Conservation (phyloP, 805 yeast genomes). For the Saturnispora diversa region DNA sequence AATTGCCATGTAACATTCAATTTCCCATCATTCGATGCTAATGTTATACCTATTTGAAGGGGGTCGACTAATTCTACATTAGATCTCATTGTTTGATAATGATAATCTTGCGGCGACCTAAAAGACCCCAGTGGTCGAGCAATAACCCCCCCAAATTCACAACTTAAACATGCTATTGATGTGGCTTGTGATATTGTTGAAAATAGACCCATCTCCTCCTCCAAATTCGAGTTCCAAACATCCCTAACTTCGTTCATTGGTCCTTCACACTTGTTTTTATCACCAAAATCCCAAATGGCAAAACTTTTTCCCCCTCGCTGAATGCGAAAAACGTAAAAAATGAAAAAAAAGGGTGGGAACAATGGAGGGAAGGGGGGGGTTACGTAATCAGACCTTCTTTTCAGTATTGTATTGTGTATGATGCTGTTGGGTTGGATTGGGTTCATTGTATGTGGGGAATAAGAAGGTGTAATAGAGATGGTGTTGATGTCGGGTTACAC, state of each 20-base stretch:
- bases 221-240: slow-evolving; percentile 66
- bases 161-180: slow-evolving; percentile 64
- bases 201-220: slow-evolving; percentile 55
- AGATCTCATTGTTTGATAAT: slow-evolving; percentile 88
- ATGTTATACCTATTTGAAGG: slow-evolving; percentile 76
- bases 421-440: too few relatives aligned
- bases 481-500: too few relatives aligned
- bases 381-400: too few relatives aligned
- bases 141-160: slow-evolving; percentile 93
- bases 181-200: slow-evolving; percentile 50
- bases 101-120: slow-evolving; percentile 83
- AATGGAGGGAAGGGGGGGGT: too few relatives aligned
- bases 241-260: slow-evolving; percentile 37
- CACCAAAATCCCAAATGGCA: too few relatives aligned
- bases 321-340: too few relatives aligned
- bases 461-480: too few relatives aligned
- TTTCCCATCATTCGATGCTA: slow-evolving; percentile 64
- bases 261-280: not conserved
- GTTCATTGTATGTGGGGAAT: too few relatives aligned
- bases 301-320: too few relatives aligned
- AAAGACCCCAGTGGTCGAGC: slow-evolving; percentile 95
- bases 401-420: too few relatives aligned
- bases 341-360: too few relatives aligned
- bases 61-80: slow-evolving; percentile 82
- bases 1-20: slow-evolving; percentile 89